phyloP scores from a whole-genome alignment of 2,329 filamentous ascomycete species.

The Mollisiaceae sp. region DNA sequence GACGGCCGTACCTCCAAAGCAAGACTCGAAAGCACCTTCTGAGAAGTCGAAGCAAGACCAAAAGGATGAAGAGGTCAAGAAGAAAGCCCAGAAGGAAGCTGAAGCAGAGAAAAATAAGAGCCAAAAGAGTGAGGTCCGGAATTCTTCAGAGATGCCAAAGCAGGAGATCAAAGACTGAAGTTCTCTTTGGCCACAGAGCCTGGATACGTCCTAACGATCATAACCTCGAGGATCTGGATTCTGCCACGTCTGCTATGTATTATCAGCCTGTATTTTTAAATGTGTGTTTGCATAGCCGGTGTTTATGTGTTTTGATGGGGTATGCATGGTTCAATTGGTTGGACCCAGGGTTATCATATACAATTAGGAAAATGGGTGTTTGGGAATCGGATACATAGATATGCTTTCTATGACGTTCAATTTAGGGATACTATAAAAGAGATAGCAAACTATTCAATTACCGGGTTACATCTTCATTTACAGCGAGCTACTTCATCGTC shows the following conservation, averaged over 20 bases:
- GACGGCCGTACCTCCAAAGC: neutral
- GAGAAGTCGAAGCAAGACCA: neutral
- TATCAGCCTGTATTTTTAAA: neutral
- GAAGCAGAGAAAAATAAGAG: constrained; percentile 4
- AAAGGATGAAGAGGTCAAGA: neutral
- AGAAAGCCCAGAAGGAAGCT: neutral
- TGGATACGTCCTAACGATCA: neutral
- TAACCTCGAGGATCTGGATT: neutral
- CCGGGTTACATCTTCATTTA: too few relatives aligned
- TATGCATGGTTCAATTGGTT: neutral
- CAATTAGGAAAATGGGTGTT: neutral
- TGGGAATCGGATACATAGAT: neutral
- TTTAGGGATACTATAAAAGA: neutral
- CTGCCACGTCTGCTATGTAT: neutral
- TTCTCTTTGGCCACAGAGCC: neutral
- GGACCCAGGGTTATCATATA: neutral
- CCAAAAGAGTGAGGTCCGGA: neutral
- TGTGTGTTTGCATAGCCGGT: neutral
- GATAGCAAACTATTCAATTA: neutral
- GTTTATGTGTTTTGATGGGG: neutral
- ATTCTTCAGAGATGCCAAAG: neutral
- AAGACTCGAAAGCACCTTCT: neutral
- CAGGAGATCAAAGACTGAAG: neutral
- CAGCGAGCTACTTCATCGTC: too few relatives aligned
- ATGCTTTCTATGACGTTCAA: neutral